Evolutionary conservation across 352 stramenopile genomes (phyloP).

Genomic region (Phytopythium montanum): DNA sequence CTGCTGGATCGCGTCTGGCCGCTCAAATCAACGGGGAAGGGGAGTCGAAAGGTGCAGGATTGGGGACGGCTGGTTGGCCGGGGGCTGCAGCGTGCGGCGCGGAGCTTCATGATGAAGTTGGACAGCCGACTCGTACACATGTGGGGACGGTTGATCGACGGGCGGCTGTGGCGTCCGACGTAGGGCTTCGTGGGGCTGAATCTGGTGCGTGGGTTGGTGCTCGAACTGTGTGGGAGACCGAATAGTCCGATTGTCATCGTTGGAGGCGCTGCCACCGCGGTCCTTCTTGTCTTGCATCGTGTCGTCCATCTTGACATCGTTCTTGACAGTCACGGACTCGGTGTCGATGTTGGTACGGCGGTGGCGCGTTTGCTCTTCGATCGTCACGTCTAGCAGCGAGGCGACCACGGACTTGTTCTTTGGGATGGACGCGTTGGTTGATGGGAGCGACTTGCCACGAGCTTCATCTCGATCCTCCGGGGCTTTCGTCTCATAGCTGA

Average conservation of each 20-base stretch:
- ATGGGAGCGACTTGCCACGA: not conserved
- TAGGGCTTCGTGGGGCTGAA: not conserved
- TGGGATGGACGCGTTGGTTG: not conserved
- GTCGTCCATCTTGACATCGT: too few species aligned
- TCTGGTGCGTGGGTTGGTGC: not conserved
- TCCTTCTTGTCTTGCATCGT: not conserved
- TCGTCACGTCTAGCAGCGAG: not conserved
- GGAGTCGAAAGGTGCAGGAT: not conserved
- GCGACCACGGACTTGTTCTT: not conserved
- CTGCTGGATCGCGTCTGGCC: not conserved
- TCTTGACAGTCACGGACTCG: not conserved
- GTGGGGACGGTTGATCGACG: too few species aligned
- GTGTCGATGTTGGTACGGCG: not conserved
- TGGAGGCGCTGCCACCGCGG: not conserved
- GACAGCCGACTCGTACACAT: too few species aligned
- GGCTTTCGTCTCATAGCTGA: too few species aligned
- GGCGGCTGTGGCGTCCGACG: not conserved
- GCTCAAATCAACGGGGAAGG: not conserved
- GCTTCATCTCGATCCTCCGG: not conserved
- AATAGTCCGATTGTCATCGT: too few species aligned
- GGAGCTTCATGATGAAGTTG: not conserved
- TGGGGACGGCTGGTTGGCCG: not conserved
- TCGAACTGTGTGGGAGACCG: not conserved
- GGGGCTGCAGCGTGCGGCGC: not conserved
- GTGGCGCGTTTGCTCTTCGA: not conserved